Evolutionary conservation across 2,329 filamentous ascomycete genomes (phyloP), one percentile per base, ranked within the genome.

Genomic region (Xylariaceae sp.): DNA sequence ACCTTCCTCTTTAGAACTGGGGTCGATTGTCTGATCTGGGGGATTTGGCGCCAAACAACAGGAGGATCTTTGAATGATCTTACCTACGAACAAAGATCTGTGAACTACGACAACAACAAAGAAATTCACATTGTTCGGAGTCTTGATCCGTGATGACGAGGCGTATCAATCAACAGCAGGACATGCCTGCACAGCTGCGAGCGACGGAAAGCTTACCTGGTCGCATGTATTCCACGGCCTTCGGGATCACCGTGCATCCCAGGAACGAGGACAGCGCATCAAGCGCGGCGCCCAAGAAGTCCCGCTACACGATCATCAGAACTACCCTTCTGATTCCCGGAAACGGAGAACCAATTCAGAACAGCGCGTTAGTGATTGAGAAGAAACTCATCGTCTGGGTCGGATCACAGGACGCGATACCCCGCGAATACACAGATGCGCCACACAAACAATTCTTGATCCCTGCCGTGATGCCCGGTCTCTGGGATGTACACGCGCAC

Each of bases 221-320:
- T 30, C 63, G 64, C 3, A 58, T 74, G 48, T 69, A 66, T 63
- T 73, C 71, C 37, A 70, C 69, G 0, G 67, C 63, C 9, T 67
- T 73, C 49, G 72, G 72, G 49, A 65, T 71, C 23, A 53, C 66
- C 1, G 61, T 74, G 7, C 65, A 61, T 35, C 58, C 66, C 8
- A 62, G 58, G 18, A 58, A 17, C 4, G 9, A 53, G 8, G 39
- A 87, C 15, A 78, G 78, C 1, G 81, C 95, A 66, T 88, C 10
- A 7, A 11, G 39, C 4, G 15, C 53, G 44, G 30, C 35, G 0
- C 18, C 55, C 17, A 72, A 69, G 48, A 74, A 74, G 54, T 66
- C 59, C n/a, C 39, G 57, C 1, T 72, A 69, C 63, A 74, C 69
- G 39, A 70, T 76, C 63, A 68, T 77, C 61, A 70, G 66, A 42